Conservation (phyloP, 352 stramenopile genomes). For the Pythium volutum region DNA sequence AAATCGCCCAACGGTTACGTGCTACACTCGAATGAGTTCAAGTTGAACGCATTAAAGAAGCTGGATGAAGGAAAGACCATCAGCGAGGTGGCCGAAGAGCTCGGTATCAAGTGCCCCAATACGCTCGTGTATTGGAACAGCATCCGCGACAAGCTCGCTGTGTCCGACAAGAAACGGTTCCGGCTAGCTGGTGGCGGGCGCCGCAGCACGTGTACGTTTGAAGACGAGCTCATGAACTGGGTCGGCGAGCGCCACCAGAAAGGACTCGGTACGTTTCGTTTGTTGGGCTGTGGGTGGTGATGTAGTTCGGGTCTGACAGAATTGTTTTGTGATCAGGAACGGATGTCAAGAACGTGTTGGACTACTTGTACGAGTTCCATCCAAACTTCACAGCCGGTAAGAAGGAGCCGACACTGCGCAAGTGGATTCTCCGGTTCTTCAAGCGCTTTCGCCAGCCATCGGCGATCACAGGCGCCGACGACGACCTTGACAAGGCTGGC, state of each 20-base stretch:
- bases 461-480: constrained; percentile 18
- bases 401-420: constrained; percentile 74
- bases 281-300: background rate
- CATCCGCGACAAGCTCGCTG: constrained; percentile 71
- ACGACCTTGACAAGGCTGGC: constrained; percentile 22
- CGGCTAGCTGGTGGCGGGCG: constrained; percentile 60
- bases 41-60: constrained; percentile 64
- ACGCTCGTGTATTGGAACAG: constrained; percentile 75
- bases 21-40: constrained; percentile 79
- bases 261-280: constrained; percentile 35
- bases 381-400: constrained; percentile 72
- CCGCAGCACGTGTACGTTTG: constrained; percentile 67
- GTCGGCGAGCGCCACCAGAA: constrained; percentile 65
- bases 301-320: background rate
- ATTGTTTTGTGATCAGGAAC: constrained; percentile 33
- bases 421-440: constrained; percentile 83
- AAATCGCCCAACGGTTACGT: constrained; percentile 56
- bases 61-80: constrained; percentile 68
- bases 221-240: constrained; percentile 73
- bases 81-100: constrained; percentile 52
- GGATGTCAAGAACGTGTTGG: constrained; percentile 62
- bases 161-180: constrained; percentile 71
- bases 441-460: constrained; percentile 60
- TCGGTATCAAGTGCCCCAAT: constrained; percentile 68
- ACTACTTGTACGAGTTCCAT: constrained; percentile 66